Percentiles rank a stretch among this genome's conserved stretches.
These are phyloP conservation scores for Kazachstania bromeliacearum DNA, from an alignment of 805 yeast species.

Conservation along the genomic window DNA sequence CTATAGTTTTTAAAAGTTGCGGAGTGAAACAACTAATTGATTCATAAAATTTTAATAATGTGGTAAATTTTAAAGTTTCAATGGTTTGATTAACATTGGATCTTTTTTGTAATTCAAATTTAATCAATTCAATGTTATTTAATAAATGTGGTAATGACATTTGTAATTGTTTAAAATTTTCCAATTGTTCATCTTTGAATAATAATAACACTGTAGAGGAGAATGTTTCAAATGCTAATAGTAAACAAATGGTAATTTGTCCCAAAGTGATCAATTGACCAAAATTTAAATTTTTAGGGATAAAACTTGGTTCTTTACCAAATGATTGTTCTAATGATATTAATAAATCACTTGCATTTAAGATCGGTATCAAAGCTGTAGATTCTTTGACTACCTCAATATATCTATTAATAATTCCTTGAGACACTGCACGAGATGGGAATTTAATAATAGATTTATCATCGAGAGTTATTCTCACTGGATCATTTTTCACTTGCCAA, in stretches of 20 bases:
- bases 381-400: conserved; percentile 15
- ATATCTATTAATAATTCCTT: conserved; percentile 16
- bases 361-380: conserved; percentile 17
- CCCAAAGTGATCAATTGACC: conserved; percentile 18
- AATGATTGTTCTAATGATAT: conserved; percentile 16
- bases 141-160: conserved; percentile 9
- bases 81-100: conserved; percentile 9
- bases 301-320: conserved; percentile 14
- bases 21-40: conserved; percentile 7
- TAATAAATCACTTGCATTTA: conserved; percentile 17
- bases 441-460: conserved; percentile 9
- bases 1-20: conserved; percentile 9
- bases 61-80: conserved; percentile 16
- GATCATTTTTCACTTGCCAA: not conserved
- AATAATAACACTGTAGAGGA: conserved; percentile 24
- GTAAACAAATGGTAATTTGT: conserved; percentile 13
- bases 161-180: conserved; percentile 11
- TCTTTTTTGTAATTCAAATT: conserved; percentile 15
- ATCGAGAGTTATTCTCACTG: conserved; percentile 1
- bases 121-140: conserved; percentile 13
- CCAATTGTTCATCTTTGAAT: conserved; percentile 17
- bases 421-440: conserved; percentile 14
- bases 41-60: conserved; percentile 18
- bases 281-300: conserved; percentile 11
- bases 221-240: conserved; percentile 21